Evolutionary conservation across 1,284 basidiomycete genomes (phyloP), one percentile per base, ranked within the genome.

Genomic region (Waitea zeae): DNA sequence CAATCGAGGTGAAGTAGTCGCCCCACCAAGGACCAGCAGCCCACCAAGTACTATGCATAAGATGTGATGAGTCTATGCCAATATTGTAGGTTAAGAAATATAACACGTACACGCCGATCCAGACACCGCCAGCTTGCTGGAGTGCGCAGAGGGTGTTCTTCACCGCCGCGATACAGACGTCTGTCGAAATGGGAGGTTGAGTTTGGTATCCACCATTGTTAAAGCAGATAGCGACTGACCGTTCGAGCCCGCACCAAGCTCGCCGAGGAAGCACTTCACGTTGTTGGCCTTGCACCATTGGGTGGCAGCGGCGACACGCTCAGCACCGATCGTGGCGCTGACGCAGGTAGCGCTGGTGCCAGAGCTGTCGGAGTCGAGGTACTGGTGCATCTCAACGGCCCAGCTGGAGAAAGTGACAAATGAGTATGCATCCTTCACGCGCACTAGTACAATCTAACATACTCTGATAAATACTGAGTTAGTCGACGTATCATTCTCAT

Each of bases 1-100:
- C 70, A 40, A 73, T 71, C 28, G 66, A 70, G 55, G 63, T 60
- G 63, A 56, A 73, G 58, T 73, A 73, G 64, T 45, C 50, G 26
- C 57, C 65, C 70, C 70, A 73, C 69, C 69, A 73, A 22, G 66
- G 68, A 11, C 68, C 69, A 39, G 67, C 69, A 38, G 67, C 66
- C 68, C 68, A 72, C 62, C 62, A 70, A 56, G 41, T 35, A 54
- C 55, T 26, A n/a, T 7, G 24, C n/a, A 9, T 26, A 9, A 7
- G 9, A n/a, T 7, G 9, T 9, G 7, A 7, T 9, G 24, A 7
- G n/a, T 26, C 7, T 26, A 9, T n/a, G 24, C 24, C 24, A 9
- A 7, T 7, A 26, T 26, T n/a, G n/a, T 26, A n/a, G 24, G 24
- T n/a, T 9, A n/a, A 26, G 9, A 26, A 9, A 7, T n/a, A 26